Evolutionary conservation across 2,329 filamentous ascomycete genomes (phyloP).

Genomic region (Stemphylium beticola): DNA sequence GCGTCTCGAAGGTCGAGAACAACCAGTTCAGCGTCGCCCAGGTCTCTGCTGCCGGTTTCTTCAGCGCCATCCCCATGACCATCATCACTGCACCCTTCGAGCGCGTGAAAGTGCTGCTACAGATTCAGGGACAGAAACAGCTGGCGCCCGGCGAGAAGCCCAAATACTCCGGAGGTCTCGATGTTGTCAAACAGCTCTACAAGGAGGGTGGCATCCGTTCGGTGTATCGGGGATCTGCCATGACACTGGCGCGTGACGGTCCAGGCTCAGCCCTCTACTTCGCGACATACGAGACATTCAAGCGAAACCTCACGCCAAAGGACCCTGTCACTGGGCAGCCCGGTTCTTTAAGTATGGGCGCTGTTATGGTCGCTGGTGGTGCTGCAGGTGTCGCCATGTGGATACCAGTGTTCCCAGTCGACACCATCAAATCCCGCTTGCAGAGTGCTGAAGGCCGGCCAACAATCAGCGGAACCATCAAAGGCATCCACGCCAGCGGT

Average conservation of each 20-base stretch:
- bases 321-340: slow-evolving; percentile 73
- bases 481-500: slow-evolving; percentile 80
- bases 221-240: slow-evolving; percentile 88
- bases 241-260: slow-evolving; percentile 91
- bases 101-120: slow-evolving; percentile 96
- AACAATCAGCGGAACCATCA: slow-evolving; percentile 78
- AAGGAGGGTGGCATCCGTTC: slow-evolving; percentile 85
- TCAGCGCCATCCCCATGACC: slow-evolving; percentile 97
- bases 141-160: slow-evolving; percentile 90
- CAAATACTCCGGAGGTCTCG: slow-evolving; percentile 83
- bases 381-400: slow-evolving; percentile 97
- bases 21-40: slow-evolving; percentile 81
- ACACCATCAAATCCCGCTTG: slow-evolving; percentile 92
- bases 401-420: slow-evolving; percentile 97
- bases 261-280: slow-evolving; percentile 96
- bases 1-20: slow-evolving; percentile 69
- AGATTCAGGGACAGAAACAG: slow-evolving; percentile 91
- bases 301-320: slow-evolving; percentile 82
- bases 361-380: slow-evolving; percentile 85
- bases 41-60: slow-evolving; percentile 86
- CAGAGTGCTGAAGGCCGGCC: slow-evolving; percentile 90
- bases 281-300: slow-evolving; percentile 95
- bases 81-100: slow-evolving; percentile 98
- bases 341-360: slow-evolving; percentile 79
- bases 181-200: slow-evolving; percentile 94